Evolutionary conservation across 371 early-diverging fungal genomes (phyloP), one percentile per base, ranked within the genome.

Genomic region (Smittium culicis): DNA sequence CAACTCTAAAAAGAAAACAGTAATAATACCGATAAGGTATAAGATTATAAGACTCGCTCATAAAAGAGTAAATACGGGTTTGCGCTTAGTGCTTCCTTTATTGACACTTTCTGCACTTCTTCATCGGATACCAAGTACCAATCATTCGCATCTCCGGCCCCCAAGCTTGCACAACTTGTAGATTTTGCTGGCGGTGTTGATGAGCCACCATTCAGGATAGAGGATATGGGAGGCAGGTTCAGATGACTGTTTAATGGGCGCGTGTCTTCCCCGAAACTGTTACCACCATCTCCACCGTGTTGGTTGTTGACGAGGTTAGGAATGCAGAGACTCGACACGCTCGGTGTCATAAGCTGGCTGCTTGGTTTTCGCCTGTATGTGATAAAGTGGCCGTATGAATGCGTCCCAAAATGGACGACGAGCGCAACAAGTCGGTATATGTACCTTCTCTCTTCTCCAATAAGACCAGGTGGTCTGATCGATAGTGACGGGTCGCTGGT

Each of bases 71-170:
- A 88, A 70, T 92, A 94, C 0, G 89, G 93, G 75, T 90, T 88
- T 3, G 86, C 81, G 24, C 80, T 69, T 64, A 89, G 73, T 2
- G 84, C 93, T 73, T 81, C 84, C 56, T 82, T 80, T 65, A 87
- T 69, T 64, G 81, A 80, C 1, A 90, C 90, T 35, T 86, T 79
- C 64, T 88, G 87, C 45, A 96, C 89, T n/a, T 80, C 70, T 63
- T 91, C 90, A 70, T 96, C 96, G 29, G 91, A 92, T n/a, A 93
- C 83, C 59, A 88, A 77, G 78, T 88, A 94, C 91, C 91, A 91
- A 58, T 78, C 77, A 33, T 77, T 72, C 16, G 77, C 17, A 63
- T 63, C 32, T 14, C 11, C 34, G n/a, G n/a, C 16, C 25, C 25
- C 32, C 32, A 14, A 27, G 8, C 27, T 60, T 60, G 14, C 27